Base-by-base conservation (phyloP, 2,329 filamentous ascomycete species). In the Sclerotinia minor region DNA sequence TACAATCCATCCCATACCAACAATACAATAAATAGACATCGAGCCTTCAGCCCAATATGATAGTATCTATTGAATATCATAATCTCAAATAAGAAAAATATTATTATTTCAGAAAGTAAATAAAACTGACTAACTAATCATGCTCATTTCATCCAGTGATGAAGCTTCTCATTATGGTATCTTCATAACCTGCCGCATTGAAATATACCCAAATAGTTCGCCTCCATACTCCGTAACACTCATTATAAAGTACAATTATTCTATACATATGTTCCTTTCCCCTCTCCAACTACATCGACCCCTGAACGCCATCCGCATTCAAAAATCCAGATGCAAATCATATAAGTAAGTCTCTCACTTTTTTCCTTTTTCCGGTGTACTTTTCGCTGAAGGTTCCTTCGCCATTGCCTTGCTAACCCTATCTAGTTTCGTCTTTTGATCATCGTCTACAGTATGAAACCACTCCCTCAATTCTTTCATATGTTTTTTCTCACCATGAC, bases 391-490 rank as follows among this genome's bases (percentile, higher is more conserved):
- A 44, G 57, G 13, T 35, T 26, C 45, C 35, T 50, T 55, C 29
- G 47, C 49, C n/a, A 63, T 63, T 5, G 38, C 38, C 7, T 57
- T 45, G 24, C 44, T 54, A 38, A 53, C 57, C 35, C n/a, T 63
- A 7, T 63, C 47, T 9, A 67, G 13, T 11, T 63, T 61, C 5
- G 21, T 61, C 49, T 53, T 67, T 21, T 60, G 47, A 21, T 32
- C 49, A 19, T 53, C 57, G 38, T 85, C 85, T 63, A 88, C 76
- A 15, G 29, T 63, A n/a, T 60, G 54, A 69, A 73, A 78, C 76
- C 76, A 78, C 81, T 83, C 86, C 71, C 79, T 80, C 71, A 89
- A 76, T 65, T 80, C 78, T 57, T 74, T 75, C 65, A 84, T 81
- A 71, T 86, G 83, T 38, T 78, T 78, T 61, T 78, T 79, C 77